Base-by-base conservation (phyloP, 2,329 filamentous ascomycete species). In the Aspergillus carbonarius region DNA sequence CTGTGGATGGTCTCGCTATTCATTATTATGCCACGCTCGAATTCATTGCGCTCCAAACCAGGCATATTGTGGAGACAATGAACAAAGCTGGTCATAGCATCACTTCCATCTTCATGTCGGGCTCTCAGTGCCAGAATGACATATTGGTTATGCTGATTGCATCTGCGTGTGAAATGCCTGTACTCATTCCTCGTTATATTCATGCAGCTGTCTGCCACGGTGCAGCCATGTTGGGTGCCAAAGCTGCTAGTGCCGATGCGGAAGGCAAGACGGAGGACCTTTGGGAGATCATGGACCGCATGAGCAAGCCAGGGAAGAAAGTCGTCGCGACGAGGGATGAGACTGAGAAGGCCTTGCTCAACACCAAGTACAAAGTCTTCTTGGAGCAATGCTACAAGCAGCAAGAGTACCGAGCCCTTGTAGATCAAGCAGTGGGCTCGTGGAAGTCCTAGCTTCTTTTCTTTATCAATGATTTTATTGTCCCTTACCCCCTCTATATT, bases 21-120 rank as follows among this genome's bases (percentile, higher is more conserved):
- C 88, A 93, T 79, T 99, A 99, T 80, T 98, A 97, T 72, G 91
- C 87, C 23, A 96, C 93, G 3, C 92, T 99, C 86, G 95, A 99
- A 79, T 98, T 98, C 77, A 98, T 99, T 69, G 93, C 95, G 30
- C 85, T 98, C 75, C 95, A 99, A 77, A 99, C 95, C 0, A 88
- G 91, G 59, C 95, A 99, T 76, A 99, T 99, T 69, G 85, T 99
- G 63, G 89, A 96, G 70, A 85, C 89, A 35, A 97, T 99, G 93
- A 99, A 98, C 81, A 81, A 84, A 48, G 82, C 92, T 1, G 95
- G 95, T 9, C 95, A 99, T 78, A 81, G 85, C 66, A 93, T 99
- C 74, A 87, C 84, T 51, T 93, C 89, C 63, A 96, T 99, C 77
- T 99, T 98, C 85, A 98, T 99, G 95, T 96, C 92, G 4, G 95